These are phyloP conservation scores for Erodium moschatum DNA, from an alignment of 441 rosid species.

Conservation along the genomic window DNA sequence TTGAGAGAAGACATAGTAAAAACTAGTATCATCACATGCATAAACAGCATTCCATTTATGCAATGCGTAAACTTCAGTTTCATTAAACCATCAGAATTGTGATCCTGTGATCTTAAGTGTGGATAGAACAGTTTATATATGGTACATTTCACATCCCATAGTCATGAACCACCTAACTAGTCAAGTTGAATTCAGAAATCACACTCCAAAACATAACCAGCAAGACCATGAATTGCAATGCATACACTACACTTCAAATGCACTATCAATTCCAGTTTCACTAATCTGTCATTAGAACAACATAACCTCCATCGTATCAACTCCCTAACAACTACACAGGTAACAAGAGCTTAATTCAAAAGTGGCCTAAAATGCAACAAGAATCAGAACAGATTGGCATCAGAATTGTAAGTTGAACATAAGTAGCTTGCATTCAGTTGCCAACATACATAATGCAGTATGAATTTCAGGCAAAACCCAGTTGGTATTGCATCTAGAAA, in stretches of 20 bases:
- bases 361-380: not conserved
- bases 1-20: not conserved
- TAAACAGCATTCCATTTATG: not conserved
- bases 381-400: not conserved
- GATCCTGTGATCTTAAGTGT: not conserved
- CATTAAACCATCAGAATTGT: not conserved
- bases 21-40: not conserved
- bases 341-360: not conserved
- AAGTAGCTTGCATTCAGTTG: no score
- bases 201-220: not conserved
- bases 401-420: not conserved
- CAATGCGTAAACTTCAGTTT: not conserved
- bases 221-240: not conserved
- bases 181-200: not conserved
- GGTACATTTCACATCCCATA: not conserved
- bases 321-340: not conserved
- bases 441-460: not conserved
- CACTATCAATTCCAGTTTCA: not conserved
- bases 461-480: conserved; percentile 2
- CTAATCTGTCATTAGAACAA: not conserved
- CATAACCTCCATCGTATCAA: not conserved
- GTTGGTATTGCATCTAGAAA: not conserved
- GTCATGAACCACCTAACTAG: not conserved
- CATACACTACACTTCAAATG: not conserved
- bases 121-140: not conserved